phyloP scores from a whole-genome alignment of 768 basidiomycete species.

The Suillus tomentosus region DNA sequence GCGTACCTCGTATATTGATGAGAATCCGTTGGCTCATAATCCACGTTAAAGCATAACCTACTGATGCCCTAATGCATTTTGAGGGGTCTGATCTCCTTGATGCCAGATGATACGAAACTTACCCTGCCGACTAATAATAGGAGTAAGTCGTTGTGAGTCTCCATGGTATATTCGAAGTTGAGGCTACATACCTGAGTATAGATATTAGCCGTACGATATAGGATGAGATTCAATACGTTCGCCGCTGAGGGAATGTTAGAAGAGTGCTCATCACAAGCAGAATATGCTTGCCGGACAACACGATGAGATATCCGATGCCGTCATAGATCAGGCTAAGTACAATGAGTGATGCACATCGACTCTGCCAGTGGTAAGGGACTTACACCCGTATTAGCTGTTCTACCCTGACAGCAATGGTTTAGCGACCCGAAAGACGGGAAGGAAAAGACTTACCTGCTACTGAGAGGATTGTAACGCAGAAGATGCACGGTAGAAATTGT shows the following conservation, averaged over 20 bases:
- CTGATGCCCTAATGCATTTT: conserved; percentile 43
- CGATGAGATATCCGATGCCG: conserved; percentile 63
- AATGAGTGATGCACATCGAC: conserved; percentile 11
- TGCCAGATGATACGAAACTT: conserved; percentile 18
- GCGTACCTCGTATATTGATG: conserved; percentile 55
- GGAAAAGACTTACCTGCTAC: conserved; percentile 25
- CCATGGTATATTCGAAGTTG: conserved; percentile 15
- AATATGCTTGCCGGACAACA: conserved; percentile 46
- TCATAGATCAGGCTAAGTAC: conserved; percentile 64
- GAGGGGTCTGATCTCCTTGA: not conserved
- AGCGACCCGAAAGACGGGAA: not conserved
- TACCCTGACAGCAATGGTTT: conserved; percentile 23
- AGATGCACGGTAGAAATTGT: conserved; percentile 53
- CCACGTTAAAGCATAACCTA: conserved; percentile 59
- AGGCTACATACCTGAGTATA: conserved; percentile 44
- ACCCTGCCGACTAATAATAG: conserved; percentile 51
- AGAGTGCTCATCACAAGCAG: not conserved
- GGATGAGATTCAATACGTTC: conserved; percentile 54
- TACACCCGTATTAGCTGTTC: conserved; percentile 33
- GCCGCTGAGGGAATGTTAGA: conserved; percentile 33
- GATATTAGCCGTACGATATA: conserved; percentile 44
- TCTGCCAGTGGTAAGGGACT: conserved; percentile 9
- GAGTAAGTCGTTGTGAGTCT: conserved; percentile 4
- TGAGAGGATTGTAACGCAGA: conserved; percentile 42
- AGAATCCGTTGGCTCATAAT: conserved; percentile 63